These are phyloP conservation scores for Hypoxylon sp. DNA, from an alignment of 2,329 filamentous ascomycete genomes.

Conservation along the genomic window DNA sequence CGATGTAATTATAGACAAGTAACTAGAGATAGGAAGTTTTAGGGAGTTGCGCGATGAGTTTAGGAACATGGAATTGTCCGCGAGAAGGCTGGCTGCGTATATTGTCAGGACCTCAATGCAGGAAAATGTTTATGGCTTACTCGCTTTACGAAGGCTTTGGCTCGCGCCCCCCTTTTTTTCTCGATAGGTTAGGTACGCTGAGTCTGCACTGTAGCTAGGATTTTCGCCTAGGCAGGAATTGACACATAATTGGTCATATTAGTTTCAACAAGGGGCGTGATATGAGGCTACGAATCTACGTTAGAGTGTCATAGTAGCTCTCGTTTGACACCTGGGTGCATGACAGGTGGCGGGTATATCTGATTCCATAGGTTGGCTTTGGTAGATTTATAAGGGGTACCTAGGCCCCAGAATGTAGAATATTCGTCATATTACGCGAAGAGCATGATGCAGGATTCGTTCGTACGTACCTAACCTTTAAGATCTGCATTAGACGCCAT, in stretches of 20 bases:
- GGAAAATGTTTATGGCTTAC: constrained; percentile 27
- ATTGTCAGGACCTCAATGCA: constrained; percentile 17
- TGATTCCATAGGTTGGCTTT: neutral
- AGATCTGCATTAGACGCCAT: neutral
- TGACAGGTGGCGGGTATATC: neutral
- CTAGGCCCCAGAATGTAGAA: too few species aligned
- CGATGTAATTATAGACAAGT: constrained; percentile 38
- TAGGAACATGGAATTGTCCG: constrained; percentile 9
- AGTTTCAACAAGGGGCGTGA: neutral
- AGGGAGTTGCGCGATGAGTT: constrained; percentile 9
- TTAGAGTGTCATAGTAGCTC: neutral
- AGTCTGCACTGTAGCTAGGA: constrained; percentile 23
- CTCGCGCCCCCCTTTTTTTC: constrained; percentile 32
- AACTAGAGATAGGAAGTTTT: constrained; percentile 6
- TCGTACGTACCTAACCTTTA: neutral
- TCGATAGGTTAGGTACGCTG: constrained; percentile 21
- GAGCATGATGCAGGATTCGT: too few species aligned
- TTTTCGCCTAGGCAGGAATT: constrained; percentile 19
- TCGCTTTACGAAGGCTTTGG: constrained; percentile 27
- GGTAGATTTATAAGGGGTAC: too few species aligned
- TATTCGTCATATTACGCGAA: too few species aligned
- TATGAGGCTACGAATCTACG: neutral
- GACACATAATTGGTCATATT: constrained; percentile 18
- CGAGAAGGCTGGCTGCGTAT: constrained; percentile 7
- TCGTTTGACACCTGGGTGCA: neutral